Percentiles rank a stretch among this genome's conserved stretches.
Conservation (phyloP, 2,329 filamentous ascomycete species). For the Colletotrichum cordylinicola region DNA sequence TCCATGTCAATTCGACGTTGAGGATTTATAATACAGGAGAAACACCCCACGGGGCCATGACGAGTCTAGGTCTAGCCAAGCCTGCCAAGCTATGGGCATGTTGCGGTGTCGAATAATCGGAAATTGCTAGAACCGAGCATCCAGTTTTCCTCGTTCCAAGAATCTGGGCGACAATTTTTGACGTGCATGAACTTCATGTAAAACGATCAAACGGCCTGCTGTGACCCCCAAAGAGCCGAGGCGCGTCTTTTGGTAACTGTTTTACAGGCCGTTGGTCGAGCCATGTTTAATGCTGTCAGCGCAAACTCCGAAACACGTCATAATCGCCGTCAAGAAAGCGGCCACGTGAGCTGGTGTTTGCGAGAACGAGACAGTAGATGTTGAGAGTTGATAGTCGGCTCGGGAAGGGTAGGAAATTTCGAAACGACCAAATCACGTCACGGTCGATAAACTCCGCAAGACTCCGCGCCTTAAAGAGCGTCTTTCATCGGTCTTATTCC, state of each 20-base stretch:
- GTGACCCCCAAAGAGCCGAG: neutral
- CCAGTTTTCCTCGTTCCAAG: neutral
- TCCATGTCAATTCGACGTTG: neutral
- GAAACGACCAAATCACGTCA: constrained; percentile 14
- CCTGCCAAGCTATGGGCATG: neutral
- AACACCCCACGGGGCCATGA: neutral
- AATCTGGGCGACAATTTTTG: neutral
- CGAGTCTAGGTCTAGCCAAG: neutral
- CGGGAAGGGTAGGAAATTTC: neutral
- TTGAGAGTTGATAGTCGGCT: neutral
- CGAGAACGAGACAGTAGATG: neutral
- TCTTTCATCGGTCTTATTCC: neutral
- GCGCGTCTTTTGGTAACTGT: neutral
- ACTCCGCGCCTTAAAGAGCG: neutral
- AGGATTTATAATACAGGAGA: neutral
- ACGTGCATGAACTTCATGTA: neutral
- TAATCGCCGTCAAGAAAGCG: neutral
- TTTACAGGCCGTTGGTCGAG: neutral
- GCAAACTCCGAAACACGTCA: neutral
- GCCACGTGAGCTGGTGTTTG: neutral
- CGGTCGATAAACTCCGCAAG: constrained; percentile 17
- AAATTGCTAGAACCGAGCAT: neutral
- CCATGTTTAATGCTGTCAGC: constrained; percentile 1
- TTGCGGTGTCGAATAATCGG: neutral
- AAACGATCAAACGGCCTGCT: neutral